A percentile compares a stretch with the other conserved stretches of the same genome.
These are phyloP conservation scores for Phialophora chinensis DNA, from an alignment of 2,329 filamentous ascomycete genomes.

Conservation along the genomic window DNA sequence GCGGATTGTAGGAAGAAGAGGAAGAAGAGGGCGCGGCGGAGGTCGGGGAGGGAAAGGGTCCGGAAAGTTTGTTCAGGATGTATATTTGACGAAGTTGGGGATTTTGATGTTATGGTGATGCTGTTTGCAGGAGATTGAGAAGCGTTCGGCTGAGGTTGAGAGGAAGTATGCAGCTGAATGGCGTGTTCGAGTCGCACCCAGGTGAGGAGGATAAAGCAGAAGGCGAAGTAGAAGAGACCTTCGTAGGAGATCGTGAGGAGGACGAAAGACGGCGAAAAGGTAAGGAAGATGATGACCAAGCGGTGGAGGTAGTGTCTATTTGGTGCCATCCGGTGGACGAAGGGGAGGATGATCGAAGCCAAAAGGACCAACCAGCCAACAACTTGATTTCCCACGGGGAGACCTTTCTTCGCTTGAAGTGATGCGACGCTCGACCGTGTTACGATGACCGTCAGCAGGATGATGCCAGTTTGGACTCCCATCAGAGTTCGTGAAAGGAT, in stretches of 20 bases:
- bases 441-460: conserved; percentile 80
- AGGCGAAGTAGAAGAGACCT: conserved; percentile 91
- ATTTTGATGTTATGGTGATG: conserved; percentile 37
- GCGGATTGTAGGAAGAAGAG: conserved; percentile 92
- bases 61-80: conserved; percentile 57
- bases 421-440: conserved; percentile 86
- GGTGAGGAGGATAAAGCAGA: conserved; percentile 78
- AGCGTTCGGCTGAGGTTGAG: conserved; percentile 18
- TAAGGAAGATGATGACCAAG: conserved; percentile 84
- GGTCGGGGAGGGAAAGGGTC: conserved; percentile 78
- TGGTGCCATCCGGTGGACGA: conserved; percentile 78
- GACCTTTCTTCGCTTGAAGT: conserved; percentile 80
- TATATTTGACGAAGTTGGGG: conserved; percentile 42
- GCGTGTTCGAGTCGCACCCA: conserved; percentile 94
- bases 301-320: conserved; percentile 90
- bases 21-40: conserved; percentile 90
- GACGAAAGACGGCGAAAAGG: conserved; percentile 91
- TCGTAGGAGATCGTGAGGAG: conserved; percentile 98
- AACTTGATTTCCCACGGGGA: conserved; percentile 85
- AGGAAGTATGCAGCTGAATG: conserved; percentile 50
- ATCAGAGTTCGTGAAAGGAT: conserved; percentile 51
- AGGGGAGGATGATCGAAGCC: conserved; percentile 75
- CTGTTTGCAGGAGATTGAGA: conserved; percentile 28
- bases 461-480: conserved; percentile 67
- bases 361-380: conserved; percentile 86